A percentile compares a stretch with the other conserved stretches of the same genome.
These are phyloP conservation scores for Globisporangium middletonii DNA, from an alignment of 352 stramenopile genomes.

Conservation along the genomic window DNA sequence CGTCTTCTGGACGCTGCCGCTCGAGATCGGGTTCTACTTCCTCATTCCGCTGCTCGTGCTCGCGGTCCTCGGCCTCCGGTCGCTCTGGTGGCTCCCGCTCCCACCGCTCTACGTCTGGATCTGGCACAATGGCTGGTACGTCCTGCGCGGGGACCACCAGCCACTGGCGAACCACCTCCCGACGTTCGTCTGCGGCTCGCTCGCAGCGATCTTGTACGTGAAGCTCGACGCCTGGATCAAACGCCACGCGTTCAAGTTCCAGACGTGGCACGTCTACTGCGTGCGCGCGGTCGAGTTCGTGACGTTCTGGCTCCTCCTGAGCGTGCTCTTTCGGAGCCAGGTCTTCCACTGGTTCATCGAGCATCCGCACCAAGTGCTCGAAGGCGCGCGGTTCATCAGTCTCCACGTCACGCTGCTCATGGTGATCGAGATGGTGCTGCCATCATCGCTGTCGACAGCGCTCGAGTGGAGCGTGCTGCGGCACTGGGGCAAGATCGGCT, in stretches of 20 bases:
- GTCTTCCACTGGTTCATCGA: conserved; percentile 22
- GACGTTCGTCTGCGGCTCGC: conserved; percentile 27
- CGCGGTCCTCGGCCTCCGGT: background rate
- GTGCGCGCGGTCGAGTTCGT: conserved; percentile 16
- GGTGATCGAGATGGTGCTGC: conserved; percentile 32
- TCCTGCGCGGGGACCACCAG: conserved; percentile 15
- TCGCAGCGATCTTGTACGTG: conserved; percentile 21
- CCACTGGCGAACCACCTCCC: conserved; percentile 20
- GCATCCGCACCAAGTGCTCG: conserved; percentile 14
- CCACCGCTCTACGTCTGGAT: conserved; percentile 17
- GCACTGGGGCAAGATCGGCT: conserved; percentile 32
- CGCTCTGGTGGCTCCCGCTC: conserved; percentile 16
- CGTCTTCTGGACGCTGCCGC: conserved; percentile 45
- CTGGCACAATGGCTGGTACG: conserved; percentile 15
- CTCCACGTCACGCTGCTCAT: conserved; percentile 18
- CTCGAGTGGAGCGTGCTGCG: conserved; percentile 29
- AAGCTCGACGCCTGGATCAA: conserved; percentile 17
- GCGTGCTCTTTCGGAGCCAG: conserved; percentile 13
- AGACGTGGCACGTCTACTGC: background rate
- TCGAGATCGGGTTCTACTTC: conserved; percentile 43
- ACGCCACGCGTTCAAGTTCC: conserved; percentile 9
- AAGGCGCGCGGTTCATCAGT: conserved; percentile 13
- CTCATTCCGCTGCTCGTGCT: conserved; percentile 28
- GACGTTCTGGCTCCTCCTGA: conserved; percentile 16
- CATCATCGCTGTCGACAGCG: conserved; percentile 14